Evolutionary conservation across 805 yeast species (phyloP), one percentile per base, ranked within the genome.

Genomic region (Metschnikowia lunata): DNA sequence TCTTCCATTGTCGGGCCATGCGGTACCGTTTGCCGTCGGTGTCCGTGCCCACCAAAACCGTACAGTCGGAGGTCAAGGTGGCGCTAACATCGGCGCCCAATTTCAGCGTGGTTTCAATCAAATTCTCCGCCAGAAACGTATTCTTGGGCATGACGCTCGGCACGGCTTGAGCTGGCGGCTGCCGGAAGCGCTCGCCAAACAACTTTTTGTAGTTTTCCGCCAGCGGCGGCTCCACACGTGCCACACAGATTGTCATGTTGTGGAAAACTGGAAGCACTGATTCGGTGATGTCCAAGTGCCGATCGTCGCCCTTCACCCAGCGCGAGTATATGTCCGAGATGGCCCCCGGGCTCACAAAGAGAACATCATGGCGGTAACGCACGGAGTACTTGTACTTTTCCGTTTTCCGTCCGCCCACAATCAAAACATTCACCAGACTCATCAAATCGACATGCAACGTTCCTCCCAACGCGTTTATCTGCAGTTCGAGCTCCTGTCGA

Each of bases 401-500:
- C 0, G 85, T 79, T 44, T 71, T 64, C 27, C 76, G 64, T 34
- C 70, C 71, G 1, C 88, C 88, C 28, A 83, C 82, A 6, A 85
- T 69, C 26, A 85, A 61, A 34, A 76, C 76, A 42, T 75, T 72
- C 2, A 79, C 82, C 57, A 80, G 82, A 38, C 80, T 75, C 68
- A 82, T 79, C 51, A 84, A 61, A 54, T 83, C 83, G 34, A 71
- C 71, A 46, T 74, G 70, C 51, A 72, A 77, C 8, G 54, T 56
- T 1, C 89, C 90, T 7, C 90, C 91, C 59, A 84, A 67, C 8
- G 72, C 64, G 26, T 63, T 58, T 45, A 83, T 71, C 55, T 73
- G 74, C 8, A 63, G 58, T 2, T 74, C 67, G 26, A 82, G 55
- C 12, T 66, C 71, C 23, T 69, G 66, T 49, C 79, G 69, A 30